These are phyloP conservation scores for Gamarada debralockiae DNA, from an alignment of 495 filamentous ascomycete species.

Conservation along the genomic window DNA sequence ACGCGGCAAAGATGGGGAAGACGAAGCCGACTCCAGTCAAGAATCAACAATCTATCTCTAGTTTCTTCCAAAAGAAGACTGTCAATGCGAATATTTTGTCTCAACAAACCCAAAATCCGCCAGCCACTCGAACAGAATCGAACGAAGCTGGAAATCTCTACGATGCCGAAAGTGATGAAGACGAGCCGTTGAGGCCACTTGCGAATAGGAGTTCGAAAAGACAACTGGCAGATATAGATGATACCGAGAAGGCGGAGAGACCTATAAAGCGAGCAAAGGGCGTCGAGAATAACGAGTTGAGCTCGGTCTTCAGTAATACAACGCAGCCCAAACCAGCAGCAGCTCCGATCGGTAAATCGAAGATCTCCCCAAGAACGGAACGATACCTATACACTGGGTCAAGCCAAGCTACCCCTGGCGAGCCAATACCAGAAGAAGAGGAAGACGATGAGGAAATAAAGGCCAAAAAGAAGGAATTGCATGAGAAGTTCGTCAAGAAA, in stretches of 20 bases:
- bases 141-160: constrained; percentile 3
- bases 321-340: background rate
- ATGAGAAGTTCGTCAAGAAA: constrained; percentile 85
- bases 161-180: constrained; percentile 20
- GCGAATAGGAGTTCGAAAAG: constrained; percentile 28
- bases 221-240: constrained; percentile 36
- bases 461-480: constrained; percentile 63
- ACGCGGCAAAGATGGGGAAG: background rate
- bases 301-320: constrained; percentile 16
- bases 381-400: constrained; percentile 41
- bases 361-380: constrained; percentile 32
- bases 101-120: constrained; percentile 13
- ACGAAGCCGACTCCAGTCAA: constrained; percentile 28
- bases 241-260: constrained; percentile 29
- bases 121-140: constrained; percentile 1
- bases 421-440: constrained; percentile 39
- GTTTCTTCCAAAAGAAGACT: constrained; percentile 75
- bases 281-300: constrained; percentile 23
- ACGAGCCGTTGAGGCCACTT: background rate
- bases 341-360: background rate
- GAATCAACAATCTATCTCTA: constrained; percentile 80
- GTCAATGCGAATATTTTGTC: constrained; percentile 24
- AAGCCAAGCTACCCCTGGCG: constrained; percentile 20
- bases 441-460: constrained; percentile 40
- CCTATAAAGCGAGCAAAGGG: constrained; percentile 40